Percentiles rank a stretch among this genome's conserved stretches.
These are phyloP conservation scores for Coniosporium tulheliwenetii DNA, from an alignment of 2,329 filamentous ascomycete genomes.

Conservation along the genomic window DNA sequence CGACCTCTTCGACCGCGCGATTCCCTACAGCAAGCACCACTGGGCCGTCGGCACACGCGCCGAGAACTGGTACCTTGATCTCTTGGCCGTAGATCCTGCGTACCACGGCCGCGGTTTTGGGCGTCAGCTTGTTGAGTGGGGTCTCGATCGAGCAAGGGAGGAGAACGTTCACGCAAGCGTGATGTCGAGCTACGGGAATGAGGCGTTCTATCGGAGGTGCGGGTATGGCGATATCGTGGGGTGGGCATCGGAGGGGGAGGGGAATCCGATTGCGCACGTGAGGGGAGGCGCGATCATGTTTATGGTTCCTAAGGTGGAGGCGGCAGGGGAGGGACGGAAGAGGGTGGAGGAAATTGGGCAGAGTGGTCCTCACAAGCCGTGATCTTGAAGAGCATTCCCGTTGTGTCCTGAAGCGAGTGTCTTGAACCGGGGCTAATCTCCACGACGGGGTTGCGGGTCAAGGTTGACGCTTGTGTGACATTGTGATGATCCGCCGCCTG, in stretches of 20 bases:
- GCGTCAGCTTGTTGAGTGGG: constrained; percentile 10
- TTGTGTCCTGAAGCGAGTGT: too few species aligned
- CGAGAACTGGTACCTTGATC: constrained; percentile 3
- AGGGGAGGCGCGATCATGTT: constrained; percentile 4
- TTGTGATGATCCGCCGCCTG: too few species aligned
- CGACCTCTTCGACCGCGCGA: constrained; percentile 1
- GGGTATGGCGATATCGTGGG: constrained; percentile 2
- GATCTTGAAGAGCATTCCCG: too few species aligned
- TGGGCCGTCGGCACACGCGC: constrained; percentile 4
- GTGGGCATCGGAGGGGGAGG: constrained; percentile 2
- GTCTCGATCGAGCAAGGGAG: constrained; percentile 11
- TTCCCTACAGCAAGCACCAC: constrained; percentile 2
- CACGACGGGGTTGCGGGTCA: too few species aligned
- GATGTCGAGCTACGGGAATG: constrained; percentile 9
- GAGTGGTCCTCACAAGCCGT: neutral
- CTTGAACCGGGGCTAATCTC: too few species aligned
- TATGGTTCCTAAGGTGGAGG: constrained; percentile 6
- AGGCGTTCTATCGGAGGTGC: constrained; percentile 9
- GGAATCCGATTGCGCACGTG: constrained; percentile 2
- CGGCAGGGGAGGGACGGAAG: neutral
- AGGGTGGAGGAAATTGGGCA: neutral
- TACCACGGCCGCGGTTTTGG: constrained; percentile 10
- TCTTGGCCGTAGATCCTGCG: neutral
- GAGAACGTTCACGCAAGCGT: constrained; percentile 36
- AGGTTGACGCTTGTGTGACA: too few species aligned